Conservation (phyloP, 345 rosid genomes). For the Melaleuca quinquenervia region DNA sequence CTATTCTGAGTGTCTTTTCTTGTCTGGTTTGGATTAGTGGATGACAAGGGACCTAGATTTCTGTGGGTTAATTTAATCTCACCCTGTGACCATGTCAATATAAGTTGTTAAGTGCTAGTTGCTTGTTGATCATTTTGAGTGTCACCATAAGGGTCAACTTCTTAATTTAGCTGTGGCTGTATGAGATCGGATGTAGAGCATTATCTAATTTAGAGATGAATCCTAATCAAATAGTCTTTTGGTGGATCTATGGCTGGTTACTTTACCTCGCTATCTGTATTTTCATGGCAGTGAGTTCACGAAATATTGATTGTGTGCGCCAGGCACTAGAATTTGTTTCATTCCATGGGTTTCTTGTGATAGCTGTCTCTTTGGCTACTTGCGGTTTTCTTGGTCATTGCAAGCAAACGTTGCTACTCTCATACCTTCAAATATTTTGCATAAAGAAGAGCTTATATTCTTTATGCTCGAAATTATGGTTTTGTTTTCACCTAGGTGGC, state of each 20-base stretch:
- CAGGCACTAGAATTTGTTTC: background rate
- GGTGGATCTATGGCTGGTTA: background rate
- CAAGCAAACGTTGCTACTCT: background rate
- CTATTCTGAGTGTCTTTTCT: background rate
- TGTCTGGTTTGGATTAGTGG: background rate
- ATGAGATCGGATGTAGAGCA: background rate
- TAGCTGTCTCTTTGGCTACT: background rate
- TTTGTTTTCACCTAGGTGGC: background rate
- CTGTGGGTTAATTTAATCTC: background rate
- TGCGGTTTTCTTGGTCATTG: background rate
- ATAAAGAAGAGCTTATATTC: background rate
- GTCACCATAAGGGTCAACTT: background rate
- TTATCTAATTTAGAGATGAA: background rate
- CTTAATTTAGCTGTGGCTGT: background rate
- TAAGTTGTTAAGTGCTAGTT: background rate
- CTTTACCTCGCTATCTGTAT: background rate
- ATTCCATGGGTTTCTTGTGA: background rate
- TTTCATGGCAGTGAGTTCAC: background rate
- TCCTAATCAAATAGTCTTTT: background rate
- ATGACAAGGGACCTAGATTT: background rate
- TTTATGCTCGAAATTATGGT: background rate
- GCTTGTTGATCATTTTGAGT: background rate
- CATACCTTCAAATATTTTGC: background rate
- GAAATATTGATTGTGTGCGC: background rate
- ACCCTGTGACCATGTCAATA: background rate